Evolutionary conservation across 163 green algal genomes (phyloP).

Genomic region (Prototheca wickerhamii): DNA sequence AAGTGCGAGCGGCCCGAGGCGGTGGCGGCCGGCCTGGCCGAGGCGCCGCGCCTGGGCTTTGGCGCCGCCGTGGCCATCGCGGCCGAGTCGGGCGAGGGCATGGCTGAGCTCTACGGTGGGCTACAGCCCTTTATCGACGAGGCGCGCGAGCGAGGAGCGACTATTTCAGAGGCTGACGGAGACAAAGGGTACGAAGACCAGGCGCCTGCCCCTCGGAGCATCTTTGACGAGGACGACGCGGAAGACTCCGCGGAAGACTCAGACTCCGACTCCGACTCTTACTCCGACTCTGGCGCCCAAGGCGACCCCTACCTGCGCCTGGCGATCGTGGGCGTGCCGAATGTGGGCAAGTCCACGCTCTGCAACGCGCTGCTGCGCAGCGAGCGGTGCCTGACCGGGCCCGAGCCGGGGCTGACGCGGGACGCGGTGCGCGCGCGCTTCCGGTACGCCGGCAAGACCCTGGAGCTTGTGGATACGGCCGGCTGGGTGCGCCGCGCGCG

Average conservation of each 20-base stretch:
- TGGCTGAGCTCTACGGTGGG: constrained; percentile 76
- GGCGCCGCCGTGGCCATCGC: constrained; percentile 71
- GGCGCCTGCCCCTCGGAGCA: neutral
- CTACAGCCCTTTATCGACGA: constrained; percentile 47
- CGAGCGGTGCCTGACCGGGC: constrained; percentile 76
- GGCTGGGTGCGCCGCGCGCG: constrained; percentile 60
- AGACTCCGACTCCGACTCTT: neutral
- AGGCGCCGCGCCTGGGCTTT: constrained; percentile 62
- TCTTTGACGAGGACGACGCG: neutral
- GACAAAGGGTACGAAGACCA: neutral
- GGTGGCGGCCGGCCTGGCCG: constrained; percentile 37
- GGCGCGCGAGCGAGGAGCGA: neutral
- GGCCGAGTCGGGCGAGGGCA: constrained; percentile 76
- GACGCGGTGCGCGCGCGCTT: constrained; percentile 60
- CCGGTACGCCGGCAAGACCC: constrained; percentile 11
- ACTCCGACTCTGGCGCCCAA: neutral
- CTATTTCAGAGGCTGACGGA: neutral
- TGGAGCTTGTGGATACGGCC: constrained; percentile 84
- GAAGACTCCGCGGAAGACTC: neutral
- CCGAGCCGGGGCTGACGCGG: constrained; percentile 81
- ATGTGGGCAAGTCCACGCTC: constrained; percentile 78
- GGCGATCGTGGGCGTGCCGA: constrained; percentile 60
- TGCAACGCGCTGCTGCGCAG: constrained; percentile 66
- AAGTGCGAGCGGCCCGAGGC: constrained; percentile 63
- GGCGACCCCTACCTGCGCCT: constrained; percentile 24